Conservation (phyloP, 1,284 basidiomycete genomes). For the Ceratobasidium sp. region DNA sequence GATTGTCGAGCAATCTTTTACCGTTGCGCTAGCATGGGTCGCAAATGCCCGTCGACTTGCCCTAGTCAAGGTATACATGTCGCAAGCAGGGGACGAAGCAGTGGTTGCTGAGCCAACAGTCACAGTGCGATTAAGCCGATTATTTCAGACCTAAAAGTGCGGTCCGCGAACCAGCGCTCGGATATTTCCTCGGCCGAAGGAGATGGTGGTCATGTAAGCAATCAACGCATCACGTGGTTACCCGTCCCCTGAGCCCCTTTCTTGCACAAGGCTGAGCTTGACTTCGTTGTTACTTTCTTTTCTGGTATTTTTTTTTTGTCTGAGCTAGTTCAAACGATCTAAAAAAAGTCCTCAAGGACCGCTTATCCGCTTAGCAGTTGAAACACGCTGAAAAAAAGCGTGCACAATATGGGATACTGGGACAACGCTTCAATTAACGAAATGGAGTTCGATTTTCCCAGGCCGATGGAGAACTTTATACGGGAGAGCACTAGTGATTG, state of each 20-base stretch:
- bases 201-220: slow-evolving; percentile 5
- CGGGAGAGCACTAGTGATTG: slow-evolving; percentile 23
- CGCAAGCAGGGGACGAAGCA: not conserved
- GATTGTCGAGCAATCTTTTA: slow-evolving; percentile 81
- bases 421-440: slow-evolving; percentile 1
- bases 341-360: too few species aligned
- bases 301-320: not conserved
- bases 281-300: not conserved
- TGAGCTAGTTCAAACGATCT: too few species aligned
- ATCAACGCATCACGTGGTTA: slow-evolving; percentile 25
- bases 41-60: slow-evolving; percentile 41
- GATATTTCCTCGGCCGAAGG: slow-evolving; percentile 42
- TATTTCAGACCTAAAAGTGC: slow-evolving; percentile 22
- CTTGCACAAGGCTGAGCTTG: not conserved
- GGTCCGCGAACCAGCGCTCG: slow-evolving; percentile 24
- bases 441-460: slow-evolving; percentile 35
- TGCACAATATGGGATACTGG: slow-evolving; percentile 17
- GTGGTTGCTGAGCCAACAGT: not conserved
- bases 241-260: slow-evolving; percentile 2
- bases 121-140: not conserved
- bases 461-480: slow-evolving; percentile 15
- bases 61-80: slow-evolving; percentile 33
- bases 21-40: slow-evolving; percentile 54
- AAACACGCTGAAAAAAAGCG: too few species aligned
- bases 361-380: too few species aligned